These are phyloP conservation scores for Penicillium sp. DNA, from an alignment of 2,329 filamentous ascomycete species.

Conservation along the genomic window DNA sequence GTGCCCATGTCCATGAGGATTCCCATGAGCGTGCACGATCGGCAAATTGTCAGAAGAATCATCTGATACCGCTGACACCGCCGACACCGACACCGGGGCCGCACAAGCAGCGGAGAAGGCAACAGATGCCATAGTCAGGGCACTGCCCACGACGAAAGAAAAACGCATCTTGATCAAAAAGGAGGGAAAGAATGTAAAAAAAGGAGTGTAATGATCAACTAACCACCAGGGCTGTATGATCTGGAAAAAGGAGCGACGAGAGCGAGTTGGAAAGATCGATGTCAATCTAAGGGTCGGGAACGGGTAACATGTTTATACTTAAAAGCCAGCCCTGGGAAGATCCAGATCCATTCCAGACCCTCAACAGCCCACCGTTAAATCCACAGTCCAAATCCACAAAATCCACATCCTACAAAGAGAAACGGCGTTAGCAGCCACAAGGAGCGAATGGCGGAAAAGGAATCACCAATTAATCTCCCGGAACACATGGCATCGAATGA, in stretches of 20 bases:
- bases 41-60: neutral
- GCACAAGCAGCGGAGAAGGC: constrained; percentile 1
- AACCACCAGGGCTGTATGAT: constrained; percentile 10
- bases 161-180: constrained; percentile 6
- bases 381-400: neutral
- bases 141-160: constrained; percentile 5
- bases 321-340: neutral
- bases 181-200: neutral
- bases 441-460: neutral
- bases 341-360: neutral
- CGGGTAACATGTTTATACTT: neutral
- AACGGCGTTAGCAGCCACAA: neutral
- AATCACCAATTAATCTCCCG: constrained; percentile 4
- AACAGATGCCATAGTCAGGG: constrained; percentile 11
- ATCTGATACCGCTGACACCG: neutral
- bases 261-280: neutral
- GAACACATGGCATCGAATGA: neutral
- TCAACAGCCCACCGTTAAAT: neutral
- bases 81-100: neutral
- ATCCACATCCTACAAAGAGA: neutral
- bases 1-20: neutral
- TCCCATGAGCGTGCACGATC: neutral
- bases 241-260: constrained; percentile 6
- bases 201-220: constrained; percentile 7
- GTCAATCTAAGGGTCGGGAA: neutral